Base-by-base conservation (phyloP, 2,329 filamentous ascomycete species). In the Cladosporium phlei region DNA sequence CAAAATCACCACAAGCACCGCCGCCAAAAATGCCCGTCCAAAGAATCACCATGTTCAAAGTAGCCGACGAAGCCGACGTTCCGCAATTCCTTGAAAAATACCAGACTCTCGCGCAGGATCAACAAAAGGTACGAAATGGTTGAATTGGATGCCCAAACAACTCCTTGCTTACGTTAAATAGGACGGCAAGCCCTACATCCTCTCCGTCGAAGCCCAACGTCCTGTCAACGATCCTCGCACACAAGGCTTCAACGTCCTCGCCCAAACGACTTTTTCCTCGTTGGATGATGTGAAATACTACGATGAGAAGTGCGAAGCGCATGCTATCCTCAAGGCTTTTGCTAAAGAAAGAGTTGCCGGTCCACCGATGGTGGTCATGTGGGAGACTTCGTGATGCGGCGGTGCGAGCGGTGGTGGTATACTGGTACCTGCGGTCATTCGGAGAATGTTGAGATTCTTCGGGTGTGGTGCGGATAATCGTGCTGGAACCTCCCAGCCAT, bases 131-230 rank as follows among this genome's bases (percentile, higher is more conserved):
- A 38, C 20, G n/a, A n/a, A n/a, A n/a, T n/a, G n/a, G n/a, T 11
- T 38, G 11, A 38, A 30, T 25, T 24, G n/a, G 1, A 16, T 32
- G 38, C 20, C 34, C 21, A 9, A 12, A n/a, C 20, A 11, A 25
- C 8, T 49, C 11, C 39, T n/a, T n/a, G n/a, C n/a, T n/a, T n/a
- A n/a, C n/a, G n/a, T n/a, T n/a, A n/a, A n/a, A n/a, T n/a, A 88
- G 85, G 76, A 85, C 57, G 83, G 82, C 52, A 80, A 85, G 61
- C 80, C 80, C 1, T 88, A 88, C 63, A 85, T 88, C 54, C 65
- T 80, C 34, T 72, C 73, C 48, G 69, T 79, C 53, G 69, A 65
- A n/a, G 80, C 77, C 11, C 77, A 77, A 24, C 64, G 69, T 17
- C 72, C 76, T 7, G 67, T 78, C 52, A 70, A 75, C 7, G 80